Conservation (phyloP, 2,329 filamentous ascomycete genomes). For the Diplodia corticola region DNA sequence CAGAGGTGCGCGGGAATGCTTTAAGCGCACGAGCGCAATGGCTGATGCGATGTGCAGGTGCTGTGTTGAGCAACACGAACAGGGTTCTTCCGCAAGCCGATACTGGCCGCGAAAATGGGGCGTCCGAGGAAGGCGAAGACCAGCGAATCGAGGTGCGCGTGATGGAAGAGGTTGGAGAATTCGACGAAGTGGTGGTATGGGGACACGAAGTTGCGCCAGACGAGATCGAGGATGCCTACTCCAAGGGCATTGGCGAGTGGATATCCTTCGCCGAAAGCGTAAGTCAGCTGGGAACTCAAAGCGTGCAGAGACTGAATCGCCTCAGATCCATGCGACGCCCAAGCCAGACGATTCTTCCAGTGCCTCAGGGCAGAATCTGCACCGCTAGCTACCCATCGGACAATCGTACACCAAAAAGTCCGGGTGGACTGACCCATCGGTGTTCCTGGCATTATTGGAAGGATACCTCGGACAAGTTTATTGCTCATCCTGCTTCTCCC, state of each 20-base stretch:
- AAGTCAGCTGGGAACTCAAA: background rate
- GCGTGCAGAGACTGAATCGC: background rate
- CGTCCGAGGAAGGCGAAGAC: slow-evolving; percentile 27
- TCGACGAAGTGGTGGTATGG: slow-evolving; percentile 81
- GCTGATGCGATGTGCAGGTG: slow-evolving; percentile 25
- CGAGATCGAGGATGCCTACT: slow-evolving; percentile 65
- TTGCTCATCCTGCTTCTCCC: background rate
- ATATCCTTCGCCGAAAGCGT: slow-evolving; percentile 70
- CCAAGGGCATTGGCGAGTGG: slow-evolving; percentile 80
- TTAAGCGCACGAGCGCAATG: background rate
- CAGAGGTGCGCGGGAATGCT: slow-evolving; percentile 46
- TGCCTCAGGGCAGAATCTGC: too few relatives aligned
- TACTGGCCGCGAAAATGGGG: slow-evolving; percentile 24
- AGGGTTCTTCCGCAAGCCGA: slow-evolving; percentile 14
- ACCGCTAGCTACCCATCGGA: too few relatives aligned
- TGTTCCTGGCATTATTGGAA: background rate
- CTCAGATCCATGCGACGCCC: slow-evolving; percentile 6
- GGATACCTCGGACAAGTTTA: background rate
- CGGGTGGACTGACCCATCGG: background rate
- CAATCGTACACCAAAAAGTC: background rate
- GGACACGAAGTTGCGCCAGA: slow-evolving; percentile 70
- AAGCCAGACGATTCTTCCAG: background rate
- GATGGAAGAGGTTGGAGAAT: slow-evolving; percentile 65
- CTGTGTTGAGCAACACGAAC: slow-evolving; percentile 24
- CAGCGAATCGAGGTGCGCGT: slow-evolving; percentile 37